Base-by-base conservation (phyloP, 106 monocot species). In the Platanthera guangdongensis region DNA sequence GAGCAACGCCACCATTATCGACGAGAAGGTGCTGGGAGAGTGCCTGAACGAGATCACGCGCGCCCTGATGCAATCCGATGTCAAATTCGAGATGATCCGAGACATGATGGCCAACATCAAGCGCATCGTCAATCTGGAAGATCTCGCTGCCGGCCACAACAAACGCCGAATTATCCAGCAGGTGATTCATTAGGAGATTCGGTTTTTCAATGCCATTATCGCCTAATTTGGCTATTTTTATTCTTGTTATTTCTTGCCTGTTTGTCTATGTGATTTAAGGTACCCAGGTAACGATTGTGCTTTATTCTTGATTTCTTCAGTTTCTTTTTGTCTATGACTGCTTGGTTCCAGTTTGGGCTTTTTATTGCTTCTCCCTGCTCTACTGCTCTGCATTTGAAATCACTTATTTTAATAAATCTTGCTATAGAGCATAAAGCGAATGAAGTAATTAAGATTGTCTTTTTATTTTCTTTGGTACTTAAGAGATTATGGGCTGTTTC, bases 81-180 rank as follows among this genome's bases (percentile, higher is more conserved):
- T 94, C 16, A 92, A 99, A 80, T 99, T 94, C 79, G 88, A 90
- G 83, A 86, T 99, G 87, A 94, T 99, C 65, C 88, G 90, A 21
- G 99, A 94, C 57, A 99, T 99, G 99, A 92, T 92, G 90, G 52
- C 94, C 78, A 99, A 99, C 88, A 99, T 99, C 82, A 99, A 99
- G 88, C 84, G 87, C 22, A 94, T 94, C 76, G 99, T 94, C 75
- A 99, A 94, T 63, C 81, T 94, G 50, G 94, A 99, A 54, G 94
- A 94, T 76, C 92, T 99, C 63, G 99, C 94, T 28, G 94, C 94
- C 10, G 99, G 99, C 21, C 94, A 94, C 82, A 99, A 99, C 78
- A 99, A 99, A 85, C 87, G 94, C 50, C 79, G 90, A 50, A 99
- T 99, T 81, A 99, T 99, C 62, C 99, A 94, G 75, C 90, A 99